Percentiles rank a stretch among this genome's conserved stretches.
Conservation (phyloP, 2,329 filamentous ascomycete genomes). For the Colletotrichum melonis region DNA sequence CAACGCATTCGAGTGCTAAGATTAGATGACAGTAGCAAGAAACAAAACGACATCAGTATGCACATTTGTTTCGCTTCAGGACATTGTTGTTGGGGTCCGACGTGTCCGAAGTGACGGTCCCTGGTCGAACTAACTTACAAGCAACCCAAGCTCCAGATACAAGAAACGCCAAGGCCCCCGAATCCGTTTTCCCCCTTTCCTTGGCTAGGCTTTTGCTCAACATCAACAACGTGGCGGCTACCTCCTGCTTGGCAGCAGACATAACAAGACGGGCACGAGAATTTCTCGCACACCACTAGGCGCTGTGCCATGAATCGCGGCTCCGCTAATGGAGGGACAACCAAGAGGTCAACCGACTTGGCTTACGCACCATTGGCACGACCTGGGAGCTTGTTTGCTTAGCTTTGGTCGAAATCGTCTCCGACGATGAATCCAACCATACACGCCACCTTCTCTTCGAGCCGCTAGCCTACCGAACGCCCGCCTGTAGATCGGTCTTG, state of each 20-base stretch:
- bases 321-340: neutral
- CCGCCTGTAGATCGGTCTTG: conserved; percentile 13
- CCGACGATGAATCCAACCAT: neutral
- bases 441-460: neutral
- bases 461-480: neutral
- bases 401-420: conserved; percentile 5
- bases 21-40: conserved; percentile 16
- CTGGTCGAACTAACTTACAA: neutral
- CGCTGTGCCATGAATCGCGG: conserved; percentile 8
- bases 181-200: conserved; percentile 1
- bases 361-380: conserved; percentile 20
- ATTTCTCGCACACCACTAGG: neutral
- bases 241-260: conserved; percentile 22
- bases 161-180: conserved; percentile 32
- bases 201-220: neutral
- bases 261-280: neutral
- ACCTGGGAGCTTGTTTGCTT: neutral
- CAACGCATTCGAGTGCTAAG: neutral
- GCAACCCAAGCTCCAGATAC: conserved; percentile 15
- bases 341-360: conserved; percentile 4
- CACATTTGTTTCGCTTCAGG: neutral
- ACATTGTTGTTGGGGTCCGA: neutral
- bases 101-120: neutral
- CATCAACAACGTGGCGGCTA: conserved; percentile 1
- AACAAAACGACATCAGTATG: neutral